Base-by-base conservation (phyloP, 1,284 basidiomycete genomes). In the Moniliella sp. region DNA sequence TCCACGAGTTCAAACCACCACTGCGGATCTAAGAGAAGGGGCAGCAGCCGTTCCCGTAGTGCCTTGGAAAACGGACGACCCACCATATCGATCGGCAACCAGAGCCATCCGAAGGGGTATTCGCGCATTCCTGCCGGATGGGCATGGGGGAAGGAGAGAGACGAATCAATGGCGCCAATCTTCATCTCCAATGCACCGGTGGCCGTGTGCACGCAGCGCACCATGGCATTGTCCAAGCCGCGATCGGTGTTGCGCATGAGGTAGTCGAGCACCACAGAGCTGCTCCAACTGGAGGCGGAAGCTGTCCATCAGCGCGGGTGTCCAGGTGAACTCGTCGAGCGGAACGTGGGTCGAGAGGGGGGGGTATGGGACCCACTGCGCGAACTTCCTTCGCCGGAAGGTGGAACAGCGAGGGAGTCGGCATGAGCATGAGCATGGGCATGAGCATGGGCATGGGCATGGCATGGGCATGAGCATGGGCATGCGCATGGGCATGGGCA, bases 1-100 rank as follows among this genome's bases (percentile, higher is more conserved):
- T 67, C 74, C 1, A 74, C 77, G 3, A 81, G 83, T 51, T 81
- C 74, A 43, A 78, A 71, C 83, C 83, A 91, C 83, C 83, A 91
- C 3, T 64, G 52, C 44, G 79, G 81, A 4, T 74, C 76, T 5
- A 76, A 78, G 25, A 91, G 62, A 17, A 82, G 62, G 0, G 79
- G 76, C 31, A 88, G 61, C 56, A 86, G 82, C 46, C 81, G 76
- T 31, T 73, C 69, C 15, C 81, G 67, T 1, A 81, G 83, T 55
- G 72, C 69, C 43, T 76, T 70, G 42, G 78, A 78, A 59, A 61
- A 58, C 5, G 84, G 86, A 2, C 80, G 80, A 1, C 54, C 55
- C 46, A 88, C 80, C 35, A 84, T 61, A 38, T 75, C 78, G 30
- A 82, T 76, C 0, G 81, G 81, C 5, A 88, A 69, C 32, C 46